A percentile compares a stretch with the other conserved stretches of the same genome.
phyloP scores from a whole-genome alignment of 371 early-diverging fungal species.

The Mucor racemosus region DNA sequence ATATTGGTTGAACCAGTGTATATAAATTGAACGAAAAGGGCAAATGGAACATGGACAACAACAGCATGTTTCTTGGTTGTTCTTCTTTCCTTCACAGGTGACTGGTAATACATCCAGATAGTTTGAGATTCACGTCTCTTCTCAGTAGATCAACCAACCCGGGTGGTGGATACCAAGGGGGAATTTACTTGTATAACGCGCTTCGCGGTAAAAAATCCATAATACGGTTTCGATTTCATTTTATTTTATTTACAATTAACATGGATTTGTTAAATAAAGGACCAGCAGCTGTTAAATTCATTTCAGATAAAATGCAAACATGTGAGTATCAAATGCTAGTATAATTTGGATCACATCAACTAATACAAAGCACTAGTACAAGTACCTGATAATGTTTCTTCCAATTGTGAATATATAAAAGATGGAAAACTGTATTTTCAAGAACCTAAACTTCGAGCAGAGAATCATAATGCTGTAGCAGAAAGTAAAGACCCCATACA shows the following conservation, averaged over 20 bases:
- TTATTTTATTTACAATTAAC: background rate
- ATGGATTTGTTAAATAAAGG: slow-evolving; percentile 8
- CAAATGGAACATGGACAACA: background rate
- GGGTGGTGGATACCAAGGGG: too few species aligned
- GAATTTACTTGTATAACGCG: background rate
- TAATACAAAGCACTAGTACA: background rate
- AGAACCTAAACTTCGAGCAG: slow-evolving; percentile 42
- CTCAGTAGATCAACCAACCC: too few species aligned
- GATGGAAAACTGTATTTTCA: slow-evolving; percentile 46
- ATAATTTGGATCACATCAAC: background rate
- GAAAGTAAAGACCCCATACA: slow-evolving; percentile 25
- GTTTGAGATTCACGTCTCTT: background rate
- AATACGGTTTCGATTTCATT: background rate
- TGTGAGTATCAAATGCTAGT: background rate
- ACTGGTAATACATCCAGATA: background rate
- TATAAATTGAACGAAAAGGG: background rate
- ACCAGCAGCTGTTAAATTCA: slow-evolving; percentile 2
- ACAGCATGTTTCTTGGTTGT: background rate
- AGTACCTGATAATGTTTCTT: slow-evolving; percentile 11
- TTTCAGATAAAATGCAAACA: slow-evolving; percentile 17
- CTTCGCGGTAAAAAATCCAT: background rate
- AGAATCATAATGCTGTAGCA: slow-evolving; percentile 33
- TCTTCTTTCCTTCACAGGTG: background rate
- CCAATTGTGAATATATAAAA: slow-evolving; percentile 25
- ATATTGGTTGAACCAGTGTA: background rate